phyloP scores from a whole-genome alignment of 306 rosid genomes.

The Trichosanthes truncata region DNA sequence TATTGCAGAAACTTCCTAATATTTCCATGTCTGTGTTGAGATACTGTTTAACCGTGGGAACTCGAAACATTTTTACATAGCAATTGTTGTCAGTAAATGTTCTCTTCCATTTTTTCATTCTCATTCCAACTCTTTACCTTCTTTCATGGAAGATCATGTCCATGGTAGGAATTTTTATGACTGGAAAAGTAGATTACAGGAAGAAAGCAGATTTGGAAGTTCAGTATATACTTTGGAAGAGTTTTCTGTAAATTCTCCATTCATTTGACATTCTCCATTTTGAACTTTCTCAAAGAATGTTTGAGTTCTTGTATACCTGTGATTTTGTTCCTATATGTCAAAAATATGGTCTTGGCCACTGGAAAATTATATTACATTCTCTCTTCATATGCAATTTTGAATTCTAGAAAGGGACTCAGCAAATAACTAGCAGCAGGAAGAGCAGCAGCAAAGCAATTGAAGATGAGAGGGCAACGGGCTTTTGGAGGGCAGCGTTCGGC shows the following conservation, averaged over 20 bases:
- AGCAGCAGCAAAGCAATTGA: slow-evolving; percentile 31
- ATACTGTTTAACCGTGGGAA: neutral
- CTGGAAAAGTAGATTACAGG: neutral
- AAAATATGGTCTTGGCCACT: neutral
- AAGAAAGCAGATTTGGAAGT: neutral
- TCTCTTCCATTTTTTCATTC: neutral
- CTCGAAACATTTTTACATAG: neutral
- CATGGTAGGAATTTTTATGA: neutral
- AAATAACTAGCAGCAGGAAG: slow-evolving; percentile 33
- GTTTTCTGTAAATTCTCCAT: neutral
- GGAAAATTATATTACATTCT: neutral
- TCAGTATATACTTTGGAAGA: neutral
- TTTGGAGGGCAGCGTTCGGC: slow-evolving; percentile 49
- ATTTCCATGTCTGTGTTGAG: neutral
- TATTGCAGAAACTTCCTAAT: neutral
- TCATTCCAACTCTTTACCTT: neutral
- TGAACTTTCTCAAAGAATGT: neutral
- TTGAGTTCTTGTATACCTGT: neutral
- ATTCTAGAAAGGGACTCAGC: slow-evolving; percentile 23
- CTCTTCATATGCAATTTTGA: neutral
- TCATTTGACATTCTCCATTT: neutral
- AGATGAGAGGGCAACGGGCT: slow-evolving; percentile 17
- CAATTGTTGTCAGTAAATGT: neutral
- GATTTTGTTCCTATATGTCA: slow-evolving; percentile 6
- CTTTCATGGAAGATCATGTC: neutral